Evolutionary conservation across 139 green algal genomes (phyloP), one percentile per base, ranked within the genome.

Genomic region (Chlamydomonas incerta): DNA sequence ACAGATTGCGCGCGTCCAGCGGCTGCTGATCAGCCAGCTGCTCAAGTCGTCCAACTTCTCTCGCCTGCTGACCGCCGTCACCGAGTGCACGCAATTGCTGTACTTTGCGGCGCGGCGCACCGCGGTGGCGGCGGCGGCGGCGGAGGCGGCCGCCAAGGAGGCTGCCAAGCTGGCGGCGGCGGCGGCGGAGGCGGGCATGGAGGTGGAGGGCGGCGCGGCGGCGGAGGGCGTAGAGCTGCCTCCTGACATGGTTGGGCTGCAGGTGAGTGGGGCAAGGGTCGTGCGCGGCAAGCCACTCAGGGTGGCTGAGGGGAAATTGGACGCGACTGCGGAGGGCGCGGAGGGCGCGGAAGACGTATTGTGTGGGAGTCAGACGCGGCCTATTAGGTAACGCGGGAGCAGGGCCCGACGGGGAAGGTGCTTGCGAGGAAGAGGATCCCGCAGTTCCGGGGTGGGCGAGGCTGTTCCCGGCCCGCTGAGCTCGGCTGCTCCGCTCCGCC

Each of bases 41-140:
- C 87, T 98, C 83, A 86, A 79, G n/a, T 95, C 90, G 4, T 80
- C 77, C n/a, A 91, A 86, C 85, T 97, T 97, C 90, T 93, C 90
- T 60, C 93, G 93, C 72, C 90, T 96, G 83, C 90, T 97, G 47
- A 85, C 80, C 21, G 94, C 90, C 0, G 91, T 95, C 31, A 63
- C 88, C 3, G 91, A 96, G 88, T 94, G 89, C 69, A 47, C 86
- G 57, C 55, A 34, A 28, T 57, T 94, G 84, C 88, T 95, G 47
- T 41, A 76, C 37, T 68, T 85, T 37, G 72, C 77, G 14, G n/a
- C 28, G 74, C 34, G 57, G 67, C 62, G 63, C 10, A 33, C 62
- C 33, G 57, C 41, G 41, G 15, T 35, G 35, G 55, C 65, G 77
- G 24, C 70, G 63, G 62, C 47, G 62, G 76, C 33, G 13, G 57